Percentiles rank a stretch among this genome's conserved stretches.
Evolutionary conservation across 2,329 filamentous ascomycete genomes (phyloP).

Genomic region (Fusarium vanettenii): DNA sequence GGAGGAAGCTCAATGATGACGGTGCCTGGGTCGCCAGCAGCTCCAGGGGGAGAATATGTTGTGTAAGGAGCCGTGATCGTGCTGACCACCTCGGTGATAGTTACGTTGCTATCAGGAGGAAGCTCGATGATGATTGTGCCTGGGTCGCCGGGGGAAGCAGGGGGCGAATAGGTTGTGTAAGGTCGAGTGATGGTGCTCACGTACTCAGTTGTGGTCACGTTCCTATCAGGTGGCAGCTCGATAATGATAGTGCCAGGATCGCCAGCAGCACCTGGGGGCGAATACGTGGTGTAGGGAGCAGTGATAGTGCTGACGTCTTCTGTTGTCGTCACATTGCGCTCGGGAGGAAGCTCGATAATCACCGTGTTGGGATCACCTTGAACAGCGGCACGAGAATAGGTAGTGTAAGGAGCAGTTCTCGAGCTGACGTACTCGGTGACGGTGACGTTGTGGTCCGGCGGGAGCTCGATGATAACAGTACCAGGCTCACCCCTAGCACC

Average conservation of each 20-base stretch:
- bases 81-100: conserved; percentile 8
- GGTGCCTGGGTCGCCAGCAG: conserved; percentile 16
- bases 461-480: not conserved
- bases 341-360: conserved; percentile 12
- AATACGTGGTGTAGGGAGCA: conserved; percentile 2
- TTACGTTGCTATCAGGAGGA: conserved; percentile 15
- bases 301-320: conserved; percentile 11
- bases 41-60: conserved; percentile 5
- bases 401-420: conserved; percentile 11
- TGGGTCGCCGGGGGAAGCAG: conserved; percentile 9
- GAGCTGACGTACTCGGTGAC: conserved; percentile 5
- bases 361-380: conserved; percentile 22
- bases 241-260: not conserved
- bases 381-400: conserved; percentile 4
- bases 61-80: conserved; percentile 13
- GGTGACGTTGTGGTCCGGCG: not conserved
- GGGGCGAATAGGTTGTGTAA: conserved; percentile 6
- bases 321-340: conserved; percentile 8
- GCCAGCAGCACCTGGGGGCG: not conserved
- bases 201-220: not conserved
- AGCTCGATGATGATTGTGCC: conserved; percentile 3
- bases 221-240: not conserved
- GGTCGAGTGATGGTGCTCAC: not conserved
- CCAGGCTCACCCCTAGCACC: not conserved
- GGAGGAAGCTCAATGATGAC: conserved; percentile 11